A percentile compares a stretch with the other conserved stretches of the same genome.
phyloP scores from a whole-genome alignment of 257 asterid species.

The Nicotiana paniculata region DNA sequence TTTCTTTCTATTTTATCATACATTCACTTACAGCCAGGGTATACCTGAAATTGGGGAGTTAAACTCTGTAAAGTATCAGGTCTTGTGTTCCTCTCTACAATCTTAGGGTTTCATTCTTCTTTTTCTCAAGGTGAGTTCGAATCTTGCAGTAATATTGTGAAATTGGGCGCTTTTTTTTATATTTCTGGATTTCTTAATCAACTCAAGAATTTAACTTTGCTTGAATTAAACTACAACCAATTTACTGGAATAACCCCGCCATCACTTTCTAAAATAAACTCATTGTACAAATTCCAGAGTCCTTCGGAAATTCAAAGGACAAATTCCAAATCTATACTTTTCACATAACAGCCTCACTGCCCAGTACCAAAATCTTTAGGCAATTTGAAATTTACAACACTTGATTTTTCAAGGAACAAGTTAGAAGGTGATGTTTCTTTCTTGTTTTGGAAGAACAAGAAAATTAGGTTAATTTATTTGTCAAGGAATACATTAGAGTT shows the following conservation, averaged over 20 bases:
- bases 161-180: too few relatives aligned
- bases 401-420: conserved; percentile 34
- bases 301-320: conserved; percentile 27
- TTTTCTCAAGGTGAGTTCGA: too few relatives aligned
- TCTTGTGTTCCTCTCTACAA: too few relatives aligned
- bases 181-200: conserved; percentile 36
- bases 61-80: too few relatives aligned
- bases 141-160: too few relatives aligned
- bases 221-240: conserved; percentile 40
- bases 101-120: too few relatives aligned
- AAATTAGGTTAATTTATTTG: conserved; percentile 10
- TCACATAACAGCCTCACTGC: conserved; percentile 35
- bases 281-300: conserved; percentile 47
- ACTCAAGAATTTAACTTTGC: conserved; percentile 29
- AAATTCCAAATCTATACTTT: conserved; percentile 20
- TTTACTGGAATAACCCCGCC: conserved; percentile 43
- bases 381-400: conserved; percentile 7
- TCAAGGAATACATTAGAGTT: conserved; percentile 36
- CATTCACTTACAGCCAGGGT: too few relatives aligned
- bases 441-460: conserved; percentile 40
- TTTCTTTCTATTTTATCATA: too few relatives aligned
- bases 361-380: conserved; percentile 25
- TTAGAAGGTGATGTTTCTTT: conserved; percentile 43
- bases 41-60: too few relatives aligned
- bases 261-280: conserved; percentile 31